Conservation (phyloP, 2,329 filamentous ascomycete genomes). For the Zymoseptoria pseudotritici region DNA sequence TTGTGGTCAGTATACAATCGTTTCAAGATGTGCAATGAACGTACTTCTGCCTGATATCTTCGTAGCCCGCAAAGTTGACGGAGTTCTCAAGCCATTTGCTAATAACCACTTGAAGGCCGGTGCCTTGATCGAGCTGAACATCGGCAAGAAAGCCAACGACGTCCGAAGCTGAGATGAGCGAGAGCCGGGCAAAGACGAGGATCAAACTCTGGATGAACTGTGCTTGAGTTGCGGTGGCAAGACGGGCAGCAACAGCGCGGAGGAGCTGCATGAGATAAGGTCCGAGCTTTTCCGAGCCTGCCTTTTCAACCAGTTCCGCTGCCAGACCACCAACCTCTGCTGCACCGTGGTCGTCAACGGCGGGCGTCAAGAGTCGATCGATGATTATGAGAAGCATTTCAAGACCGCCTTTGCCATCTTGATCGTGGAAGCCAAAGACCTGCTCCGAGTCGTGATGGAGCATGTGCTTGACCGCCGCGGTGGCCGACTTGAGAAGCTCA, state of each 20-base stretch:
- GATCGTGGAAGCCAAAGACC: slow-evolving; percentile 77
- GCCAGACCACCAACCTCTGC: slow-evolving; percentile 94
- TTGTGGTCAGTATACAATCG: slow-evolving; percentile 5
- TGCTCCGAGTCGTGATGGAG: slow-evolving; percentile 84
- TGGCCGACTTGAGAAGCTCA: slow-evolving; percentile 79
- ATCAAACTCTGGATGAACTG: slow-evolving; percentile 94
- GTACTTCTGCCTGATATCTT: slow-evolving; percentile 93
- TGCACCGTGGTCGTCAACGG: slow-evolving; percentile 85
- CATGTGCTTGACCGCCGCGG: slow-evolving; percentile 80
- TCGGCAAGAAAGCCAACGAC: slow-evolving; percentile 87
- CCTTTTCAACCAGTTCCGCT: slow-evolving; percentile 91
- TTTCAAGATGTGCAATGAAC: slow-evolving; percentile 27
- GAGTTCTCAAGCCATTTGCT: slow-evolving; percentile 97
- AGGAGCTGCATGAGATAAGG: slow-evolving; percentile 84
- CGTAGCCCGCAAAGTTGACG: slow-evolving; percentile 93
- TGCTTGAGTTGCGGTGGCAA: slow-evolving; percentile 74
- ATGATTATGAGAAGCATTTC: slow-evolving; percentile 88
- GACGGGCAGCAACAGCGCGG: slow-evolving; percentile 75
- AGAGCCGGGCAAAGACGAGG: slow-evolving; percentile 86
- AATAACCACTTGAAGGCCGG: slow-evolving; percentile 80
- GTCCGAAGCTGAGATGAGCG: slow-evolving; percentile 74
- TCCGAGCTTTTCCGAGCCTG: slow-evolving; percentile 81
- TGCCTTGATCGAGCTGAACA: slow-evolving; percentile 70
- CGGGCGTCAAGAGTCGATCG: slow-evolving; percentile 74
- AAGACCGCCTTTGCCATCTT: slow-evolving; percentile 70